Base-by-base conservation (phyloP, 495 filamentous ascomycete species). In the Cercophora sp. region DNA sequence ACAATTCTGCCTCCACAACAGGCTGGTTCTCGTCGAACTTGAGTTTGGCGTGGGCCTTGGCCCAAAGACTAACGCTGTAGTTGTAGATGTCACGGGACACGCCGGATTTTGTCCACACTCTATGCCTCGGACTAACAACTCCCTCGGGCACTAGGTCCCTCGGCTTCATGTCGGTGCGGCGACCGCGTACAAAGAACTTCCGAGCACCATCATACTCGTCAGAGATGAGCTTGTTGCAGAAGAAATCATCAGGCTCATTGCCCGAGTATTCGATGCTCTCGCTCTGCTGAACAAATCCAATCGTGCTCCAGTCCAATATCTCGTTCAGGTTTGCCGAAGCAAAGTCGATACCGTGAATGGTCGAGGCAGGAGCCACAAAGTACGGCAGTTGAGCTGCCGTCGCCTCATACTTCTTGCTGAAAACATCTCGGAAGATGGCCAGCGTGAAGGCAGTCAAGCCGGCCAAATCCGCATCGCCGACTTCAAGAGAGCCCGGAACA, bases 371-470 rank as follows among this genome's bases (percentile, higher is more conserved):
- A 4, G 81, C 86, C 34, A 97, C 66, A 78, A 91, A 96, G 67
- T 96, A 98, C 0, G 89, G 83, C 62, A 94, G 85, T 13, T 83
- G 79, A 8, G 78, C 71, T 0, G 71, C 44, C 24, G 85, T 74
- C 0, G 75, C 59, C 31, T 86, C 84, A 60, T 88, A 98, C 4
- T 71, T 74, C 66, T 98, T 98, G 56, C 88, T 89, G 66, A 96
- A 98, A 0, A 96, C 69, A 61, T 96, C 89, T n/a, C 80, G 71
- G 60, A 91, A 96, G 3, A 94, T 65, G 8, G 78, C 77, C 27
- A 91, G 70, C 0, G 88, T 95, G 58, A 94, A 92, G 1, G 62
- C 61, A 16, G 79, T 85, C 31, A 97, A 56, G 8, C 67, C 59
- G 4, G 36, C 22, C 11, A 88, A 48, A 1, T 73, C 66, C 1